phyloP scores from a whole-genome alignment of 345 rosid species.

The Citrus glauca region DNA sequence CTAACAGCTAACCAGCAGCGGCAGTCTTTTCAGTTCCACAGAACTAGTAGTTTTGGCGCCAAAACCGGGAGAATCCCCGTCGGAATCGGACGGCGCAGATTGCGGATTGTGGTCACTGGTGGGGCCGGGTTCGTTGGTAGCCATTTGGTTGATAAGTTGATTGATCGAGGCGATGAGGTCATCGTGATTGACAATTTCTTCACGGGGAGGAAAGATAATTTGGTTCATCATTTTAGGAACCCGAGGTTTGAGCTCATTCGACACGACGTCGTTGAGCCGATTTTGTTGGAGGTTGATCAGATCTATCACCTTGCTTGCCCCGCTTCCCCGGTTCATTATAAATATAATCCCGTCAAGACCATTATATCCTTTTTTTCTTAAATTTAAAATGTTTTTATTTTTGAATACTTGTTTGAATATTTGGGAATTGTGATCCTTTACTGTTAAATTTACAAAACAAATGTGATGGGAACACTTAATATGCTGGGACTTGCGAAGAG shows the following conservation, averaged over 20 bases:
- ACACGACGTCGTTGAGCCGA: conserved; percentile 96
- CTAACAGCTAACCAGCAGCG: background rate
- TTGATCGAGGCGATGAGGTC: conserved; percentile 88
- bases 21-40: conserved; percentile 4
- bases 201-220: conserved; percentile 91
- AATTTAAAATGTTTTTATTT: background rate
- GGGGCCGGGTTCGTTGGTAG: conserved; percentile 99
- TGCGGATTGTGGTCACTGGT: conserved; percentile 90
- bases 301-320: conserved; percentile 99
- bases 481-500: conserved; percentile 99
- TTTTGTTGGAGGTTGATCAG: conserved; percentile 95
- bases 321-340: conserved; percentile 97
- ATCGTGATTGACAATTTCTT: conserved; percentile 94
- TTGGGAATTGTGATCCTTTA: conserved; percentile 44
- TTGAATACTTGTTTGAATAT: conserved; percentile 1
- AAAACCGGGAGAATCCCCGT: conserved; percentile 67
- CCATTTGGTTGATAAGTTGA: conserved; percentile 90
- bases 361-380: conserved; percentile 66
- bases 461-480: conserved; percentile 98
- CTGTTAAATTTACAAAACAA: conserved; percentile 67
- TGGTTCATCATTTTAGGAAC: conserved; percentile 74
- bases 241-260: conserved; percentile 94
- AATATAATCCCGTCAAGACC: conserved; percentile 94
- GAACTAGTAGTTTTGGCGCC: conserved; percentile 7
- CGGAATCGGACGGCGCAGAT: conserved; percentile 54